Evolutionary conservation across 176 grass and related monocot genomes (phyloP).

Genomic region (Avena atlantica): DNA sequence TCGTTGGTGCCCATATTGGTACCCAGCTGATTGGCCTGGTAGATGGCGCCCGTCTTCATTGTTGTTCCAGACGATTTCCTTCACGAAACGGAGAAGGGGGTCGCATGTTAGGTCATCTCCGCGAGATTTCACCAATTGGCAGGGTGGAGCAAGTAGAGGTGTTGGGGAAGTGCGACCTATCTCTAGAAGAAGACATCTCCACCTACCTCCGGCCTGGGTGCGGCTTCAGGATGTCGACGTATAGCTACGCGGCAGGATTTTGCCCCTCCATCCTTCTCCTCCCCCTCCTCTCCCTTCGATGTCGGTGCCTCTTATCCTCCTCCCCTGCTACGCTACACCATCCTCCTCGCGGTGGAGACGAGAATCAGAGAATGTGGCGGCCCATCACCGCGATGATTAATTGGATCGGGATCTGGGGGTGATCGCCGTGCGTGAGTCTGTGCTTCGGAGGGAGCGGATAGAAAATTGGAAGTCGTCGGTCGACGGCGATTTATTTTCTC

Average conservation of each 20-base stretch:
- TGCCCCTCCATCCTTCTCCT: slow-evolving; percentile 41
- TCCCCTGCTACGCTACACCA: slow-evolving; percentile 1
- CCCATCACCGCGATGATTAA: slow-evolving; percentile 41
- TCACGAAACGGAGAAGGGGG: slow-evolving; percentile 2
- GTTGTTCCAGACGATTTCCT: slow-evolving; percentile 31
- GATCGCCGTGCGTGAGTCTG: not conserved
- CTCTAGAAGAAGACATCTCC: not conserved
- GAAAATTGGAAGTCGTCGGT: slow-evolving; percentile 11
- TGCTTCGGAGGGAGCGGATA: slow-evolving; percentile 6
- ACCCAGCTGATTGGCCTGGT: not conserved
- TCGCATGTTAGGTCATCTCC: not conserved
- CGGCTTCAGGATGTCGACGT: too few relatives aligned
- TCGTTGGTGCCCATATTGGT: slow-evolving; percentile 15
- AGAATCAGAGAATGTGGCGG: slow-evolving; percentile 45
- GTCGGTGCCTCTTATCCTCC: slow-evolving; percentile 9
- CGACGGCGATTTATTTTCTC: slow-evolving; percentile 36
- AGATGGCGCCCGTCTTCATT: slow-evolving; percentile 21
- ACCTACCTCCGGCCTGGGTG: slow-evolving; percentile 33
- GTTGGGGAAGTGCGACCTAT: too few relatives aligned
- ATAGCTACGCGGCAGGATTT: not conserved
- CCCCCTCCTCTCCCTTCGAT: not conserved
- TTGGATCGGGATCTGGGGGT: not conserved
- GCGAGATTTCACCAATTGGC: too few relatives aligned
- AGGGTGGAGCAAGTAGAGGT: too few relatives aligned
- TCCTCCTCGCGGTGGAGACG: slow-evolving; percentile 18